Evolutionary conservation across 1,284 basidiomycete species (phyloP).

Genomic region (Xerocomus nothofagi): DNA sequence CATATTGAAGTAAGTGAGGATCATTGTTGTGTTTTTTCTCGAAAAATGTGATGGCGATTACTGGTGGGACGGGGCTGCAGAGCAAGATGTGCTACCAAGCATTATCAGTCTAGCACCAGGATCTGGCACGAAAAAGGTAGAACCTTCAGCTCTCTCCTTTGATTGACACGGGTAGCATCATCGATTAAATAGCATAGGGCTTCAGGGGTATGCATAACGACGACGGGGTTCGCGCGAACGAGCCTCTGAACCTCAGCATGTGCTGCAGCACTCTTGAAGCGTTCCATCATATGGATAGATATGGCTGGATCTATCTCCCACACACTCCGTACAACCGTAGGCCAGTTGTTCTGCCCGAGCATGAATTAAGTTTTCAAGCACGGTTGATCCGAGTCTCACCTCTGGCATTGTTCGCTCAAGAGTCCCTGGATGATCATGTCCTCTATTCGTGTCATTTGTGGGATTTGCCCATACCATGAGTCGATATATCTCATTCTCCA

Average conservation of each 20-base stretch:
- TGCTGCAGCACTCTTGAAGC: conserved; percentile 73
- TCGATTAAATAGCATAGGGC: conserved; percentile 82
- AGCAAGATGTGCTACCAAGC: conserved; percentile 71
- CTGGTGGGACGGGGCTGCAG: conserved; percentile 89
- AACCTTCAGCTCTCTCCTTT: conserved; percentile 76
- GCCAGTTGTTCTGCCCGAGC: conserved; percentile 64
- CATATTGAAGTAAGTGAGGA: conserved; percentile 91
- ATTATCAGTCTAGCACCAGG: conserved; percentile 17
- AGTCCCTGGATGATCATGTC: conserved; percentile 55
- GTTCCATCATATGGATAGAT: conserved; percentile 80
- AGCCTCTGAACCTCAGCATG: conserved; percentile 74
- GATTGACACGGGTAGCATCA: conserved; percentile 56
- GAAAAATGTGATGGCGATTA: conserved; percentile 86
- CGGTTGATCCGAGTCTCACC: conserved; percentile 40
- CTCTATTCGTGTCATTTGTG: conserved; percentile 71
- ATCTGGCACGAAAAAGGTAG: background rate
- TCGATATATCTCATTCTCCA: conserved; percentile 89
- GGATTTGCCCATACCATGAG: conserved; percentile 93
- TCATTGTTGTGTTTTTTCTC: conserved; percentile 83
- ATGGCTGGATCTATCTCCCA: conserved; percentile 88
- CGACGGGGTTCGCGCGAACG: conserved; percentile 71
- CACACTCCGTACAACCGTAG: conserved; percentile 63
- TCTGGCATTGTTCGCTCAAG: conserved; percentile 62
- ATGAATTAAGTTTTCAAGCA: conserved; percentile 11
- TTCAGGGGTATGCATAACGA: conserved; percentile 76